These are phyloP conservation scores for Eutypella sp. DNA, from an alignment of 2,329 filamentous ascomycete species.

Conservation along the genomic window DNA sequence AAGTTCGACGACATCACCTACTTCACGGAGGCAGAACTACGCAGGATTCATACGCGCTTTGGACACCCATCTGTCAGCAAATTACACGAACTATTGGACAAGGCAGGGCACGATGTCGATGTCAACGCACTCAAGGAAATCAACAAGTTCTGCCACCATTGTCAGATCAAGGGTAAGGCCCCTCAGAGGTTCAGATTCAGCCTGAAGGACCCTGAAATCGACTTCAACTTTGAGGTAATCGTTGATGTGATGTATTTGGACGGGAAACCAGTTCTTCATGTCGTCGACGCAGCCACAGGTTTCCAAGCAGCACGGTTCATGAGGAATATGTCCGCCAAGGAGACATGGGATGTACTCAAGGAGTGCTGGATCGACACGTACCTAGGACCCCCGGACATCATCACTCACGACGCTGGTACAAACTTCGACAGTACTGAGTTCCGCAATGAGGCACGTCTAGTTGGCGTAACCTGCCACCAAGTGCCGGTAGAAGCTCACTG, in stretches of 20 bases:
- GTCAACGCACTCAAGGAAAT: conserved; percentile 3
- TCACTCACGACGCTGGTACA: conserved; percentile 1
- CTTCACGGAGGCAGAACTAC: conserved; percentile 1
- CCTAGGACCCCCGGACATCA: conserved; percentile 1
- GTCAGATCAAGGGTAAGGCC: background rate
- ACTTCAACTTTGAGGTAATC: conserved; percentile 3
- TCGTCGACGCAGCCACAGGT: background rate
- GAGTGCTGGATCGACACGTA: conserved; percentile 3
- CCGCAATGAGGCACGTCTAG: background rate
- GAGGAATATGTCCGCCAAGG: conserved; percentile 1
- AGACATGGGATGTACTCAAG: background rate
- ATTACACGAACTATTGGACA: conserved; percentile 1
- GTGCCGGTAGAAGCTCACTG: background rate
- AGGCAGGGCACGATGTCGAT: conserved; percentile 1
- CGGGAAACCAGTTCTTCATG: background rate
- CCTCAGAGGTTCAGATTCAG: conserved; percentile 2
- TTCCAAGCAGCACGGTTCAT: conserved; percentile 1
- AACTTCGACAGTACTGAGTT: conserved; percentile 1
- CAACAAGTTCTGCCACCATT: conserved; percentile 4
- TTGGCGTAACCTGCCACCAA: background rate
- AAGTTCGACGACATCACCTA: background rate
- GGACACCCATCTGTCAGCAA: background rate
- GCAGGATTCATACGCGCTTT: background rate
- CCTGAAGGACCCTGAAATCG: conserved; percentile 1
- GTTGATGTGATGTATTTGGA: conserved; percentile 1